These are phyloP conservation scores for Trichoderma afroharzianum DNA, from an alignment of 2,329 filamentous ascomycete genomes.

Conservation along the genomic window DNA sequence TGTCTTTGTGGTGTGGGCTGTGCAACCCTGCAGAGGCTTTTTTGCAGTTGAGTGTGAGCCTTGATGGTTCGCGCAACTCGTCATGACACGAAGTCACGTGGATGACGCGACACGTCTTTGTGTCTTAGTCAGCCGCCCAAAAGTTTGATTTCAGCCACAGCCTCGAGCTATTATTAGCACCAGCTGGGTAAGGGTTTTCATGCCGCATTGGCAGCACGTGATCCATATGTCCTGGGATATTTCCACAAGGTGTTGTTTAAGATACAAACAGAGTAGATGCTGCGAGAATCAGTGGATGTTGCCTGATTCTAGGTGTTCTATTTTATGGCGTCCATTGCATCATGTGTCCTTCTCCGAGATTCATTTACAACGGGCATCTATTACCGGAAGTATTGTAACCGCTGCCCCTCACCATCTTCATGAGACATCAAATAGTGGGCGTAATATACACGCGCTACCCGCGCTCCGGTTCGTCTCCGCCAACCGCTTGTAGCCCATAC, in stretches of 20 bases:
- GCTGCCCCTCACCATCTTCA: neutral
- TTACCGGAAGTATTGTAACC: no score
- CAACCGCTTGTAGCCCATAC: conserved; percentile 33
- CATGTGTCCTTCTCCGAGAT: neutral
- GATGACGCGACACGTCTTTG: conserved; percentile 15
- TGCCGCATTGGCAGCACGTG: neutral
- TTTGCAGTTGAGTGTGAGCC: neutral
- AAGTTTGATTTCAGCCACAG: neutral
- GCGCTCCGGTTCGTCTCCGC: conserved; percentile 37
- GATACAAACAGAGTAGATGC: neutral
- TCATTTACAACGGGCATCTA: neutral
- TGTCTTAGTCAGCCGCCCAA: conserved; percentile 1
- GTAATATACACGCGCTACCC: conserved; percentile 24
- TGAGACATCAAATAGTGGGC: neutral
- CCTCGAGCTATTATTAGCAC: neutral
- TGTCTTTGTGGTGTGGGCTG: neutral
- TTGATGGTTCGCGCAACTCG: neutral
- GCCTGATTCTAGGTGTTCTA: neutral
- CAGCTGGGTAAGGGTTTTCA: neutral
- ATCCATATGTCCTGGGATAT: neutral
- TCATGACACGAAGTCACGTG: conserved; percentile 37
- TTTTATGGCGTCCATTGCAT: neutral
- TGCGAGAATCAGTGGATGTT: neutral
- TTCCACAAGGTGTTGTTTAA: neutral
- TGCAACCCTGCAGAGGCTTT: neutral